A percentile compares a stretch with the other conserved stretches of the same genome.
Conservation (phyloP, 139 green algal species). For the Chlamydomonas eustigma region DNA sequence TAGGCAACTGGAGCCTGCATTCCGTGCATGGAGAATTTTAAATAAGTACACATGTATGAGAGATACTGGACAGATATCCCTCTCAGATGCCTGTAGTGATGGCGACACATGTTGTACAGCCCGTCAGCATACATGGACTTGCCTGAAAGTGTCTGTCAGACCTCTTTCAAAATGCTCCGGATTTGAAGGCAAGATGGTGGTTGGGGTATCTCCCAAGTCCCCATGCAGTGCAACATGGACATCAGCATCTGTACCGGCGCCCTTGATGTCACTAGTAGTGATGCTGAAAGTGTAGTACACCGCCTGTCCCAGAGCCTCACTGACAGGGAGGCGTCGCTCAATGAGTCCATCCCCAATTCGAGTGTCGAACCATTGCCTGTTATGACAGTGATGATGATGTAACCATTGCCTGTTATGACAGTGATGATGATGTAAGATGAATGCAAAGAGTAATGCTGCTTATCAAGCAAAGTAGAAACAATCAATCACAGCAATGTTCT, state of each 20-base stretch:
- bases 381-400: not conserved
- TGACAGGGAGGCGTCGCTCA: conserved; percentile 36
- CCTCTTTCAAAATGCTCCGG: conserved; percentile 60
- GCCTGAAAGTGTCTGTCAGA: conserved; percentile 55
- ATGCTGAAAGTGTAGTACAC: conserved; percentile 34
- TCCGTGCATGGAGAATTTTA: not conserved
- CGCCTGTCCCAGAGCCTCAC: not conserved
- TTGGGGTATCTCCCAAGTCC: conserved; percentile 35
- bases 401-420: conserved; percentile 30
- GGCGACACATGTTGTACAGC: too few relatives aligned
- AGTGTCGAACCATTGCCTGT: conserved; percentile 38
- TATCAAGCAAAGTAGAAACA: not conserved
- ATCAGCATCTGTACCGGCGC: conserved; percentile 43
- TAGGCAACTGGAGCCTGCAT: conserved; percentile 48
- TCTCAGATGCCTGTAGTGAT: too few relatives aligned
- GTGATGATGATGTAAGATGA: conserved; percentile 10
- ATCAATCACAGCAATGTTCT: not conserved
- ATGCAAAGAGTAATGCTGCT: too few relatives aligned
- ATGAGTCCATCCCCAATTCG: conserved; percentile 32
- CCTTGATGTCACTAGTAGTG: conserved; percentile 42
- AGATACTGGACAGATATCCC: too few relatives aligned
- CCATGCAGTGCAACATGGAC: conserved; percentile 36
- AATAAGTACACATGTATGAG: too few relatives aligned
- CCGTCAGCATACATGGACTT: too few relatives aligned
- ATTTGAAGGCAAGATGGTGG: conserved; percentile 41